Base-by-base conservation (phyloP, 2,329 filamentous ascomycete genomes). In the Xylaria sp. region DNA sequence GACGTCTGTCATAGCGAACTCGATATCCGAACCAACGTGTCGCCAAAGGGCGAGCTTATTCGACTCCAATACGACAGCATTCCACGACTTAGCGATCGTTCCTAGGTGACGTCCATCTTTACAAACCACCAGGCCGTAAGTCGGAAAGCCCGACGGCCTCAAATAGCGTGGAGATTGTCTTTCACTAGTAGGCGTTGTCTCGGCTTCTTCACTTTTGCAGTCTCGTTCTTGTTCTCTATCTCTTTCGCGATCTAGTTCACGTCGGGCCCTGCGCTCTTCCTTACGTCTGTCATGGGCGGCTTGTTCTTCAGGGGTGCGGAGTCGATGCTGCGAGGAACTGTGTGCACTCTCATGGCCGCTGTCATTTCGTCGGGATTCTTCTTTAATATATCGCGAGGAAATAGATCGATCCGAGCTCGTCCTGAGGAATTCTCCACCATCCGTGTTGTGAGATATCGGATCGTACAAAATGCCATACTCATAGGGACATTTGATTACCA, bases 241-340 rank as follows among this genome's bases (percentile, higher is more conserved):
- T n/a, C 12, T n/a, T 31, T 59, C 65, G 13, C 55, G 56, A 15
- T 70, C 64, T 6, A 18, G 49, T 58, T 69, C 56, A 28, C 31
- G 68, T 49, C 78, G 78, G 18, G 78, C 77, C 54, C 79, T 82
- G 33, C 83, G 82, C 72, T 86, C 85, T 60, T 82, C 82, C 75
- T 83, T 86, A 67, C 83, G 82, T 70, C 76, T 83, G 1, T 88
- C 86, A 64, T 86, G 83, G 1, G 81, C 83, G 18, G 81, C 83
- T 68, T 86, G 84, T 72, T 87, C 13, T 82, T 85, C 71, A 81
- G 82, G 64, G 2, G 83, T 85, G 66, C 84, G 82, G 51, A 81
- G 80, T 55, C 72, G 78, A 18, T 75, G 75, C 48, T 76, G 76
- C 12, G 75, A 77, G 1, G 79, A 75, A 60, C 74, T 76, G 39